These are phyloP conservation scores for Phytophthora aleatoria DNA, from an alignment of 352 stramenopile species.

Conservation along the genomic window DNA sequence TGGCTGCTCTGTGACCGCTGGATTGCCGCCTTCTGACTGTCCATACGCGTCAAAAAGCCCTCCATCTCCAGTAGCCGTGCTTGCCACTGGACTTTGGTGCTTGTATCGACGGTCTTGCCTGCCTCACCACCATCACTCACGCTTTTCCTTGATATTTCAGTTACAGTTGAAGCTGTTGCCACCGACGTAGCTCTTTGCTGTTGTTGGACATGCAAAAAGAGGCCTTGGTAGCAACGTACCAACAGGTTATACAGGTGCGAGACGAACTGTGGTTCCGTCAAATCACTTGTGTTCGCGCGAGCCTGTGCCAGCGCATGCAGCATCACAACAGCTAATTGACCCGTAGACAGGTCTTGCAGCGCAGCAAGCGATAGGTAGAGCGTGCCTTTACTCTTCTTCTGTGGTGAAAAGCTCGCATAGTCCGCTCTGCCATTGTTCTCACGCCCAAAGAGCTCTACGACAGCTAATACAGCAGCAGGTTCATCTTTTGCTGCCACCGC, in stretches of 20 bases:
- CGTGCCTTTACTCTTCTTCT: conserved; percentile 5
- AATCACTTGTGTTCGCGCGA: conserved; percentile 36
- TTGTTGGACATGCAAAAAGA: conserved; percentile 41
- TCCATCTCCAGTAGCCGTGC: conserved; percentile 54
- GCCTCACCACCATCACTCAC: background rate
- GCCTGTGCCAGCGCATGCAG: conserved; percentile 58
- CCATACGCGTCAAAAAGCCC: conserved; percentile 49
- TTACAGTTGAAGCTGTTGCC: background rate
- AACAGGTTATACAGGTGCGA: conserved; percentile 55
- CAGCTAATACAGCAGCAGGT: background rate
- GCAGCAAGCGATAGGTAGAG: conserved; percentile 42
- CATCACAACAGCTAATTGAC: conserved; percentile 58
- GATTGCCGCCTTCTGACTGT: conserved; percentile 3
- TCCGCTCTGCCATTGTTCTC: conserved; percentile 3
- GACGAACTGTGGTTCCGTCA: conserved; percentile 58
- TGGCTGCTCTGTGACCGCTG: conserved; percentile 24
- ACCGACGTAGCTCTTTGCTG: conserved; percentile 2
- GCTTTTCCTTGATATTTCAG: conserved; percentile 7
- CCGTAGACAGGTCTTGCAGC: conserved; percentile 46
- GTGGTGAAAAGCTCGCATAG: conserved; percentile 23
- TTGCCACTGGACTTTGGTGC: conserved; percentile 39
- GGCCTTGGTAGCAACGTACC: conserved; percentile 63
- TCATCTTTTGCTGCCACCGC: conserved; percentile 12
- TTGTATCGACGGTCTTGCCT: background rate
- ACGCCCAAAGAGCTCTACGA: conserved; percentile 24